Evolutionary conservation across 2,329 filamentous ascomycete species (phyloP).

Genomic region (Ceratocystis ficicola): DNA sequence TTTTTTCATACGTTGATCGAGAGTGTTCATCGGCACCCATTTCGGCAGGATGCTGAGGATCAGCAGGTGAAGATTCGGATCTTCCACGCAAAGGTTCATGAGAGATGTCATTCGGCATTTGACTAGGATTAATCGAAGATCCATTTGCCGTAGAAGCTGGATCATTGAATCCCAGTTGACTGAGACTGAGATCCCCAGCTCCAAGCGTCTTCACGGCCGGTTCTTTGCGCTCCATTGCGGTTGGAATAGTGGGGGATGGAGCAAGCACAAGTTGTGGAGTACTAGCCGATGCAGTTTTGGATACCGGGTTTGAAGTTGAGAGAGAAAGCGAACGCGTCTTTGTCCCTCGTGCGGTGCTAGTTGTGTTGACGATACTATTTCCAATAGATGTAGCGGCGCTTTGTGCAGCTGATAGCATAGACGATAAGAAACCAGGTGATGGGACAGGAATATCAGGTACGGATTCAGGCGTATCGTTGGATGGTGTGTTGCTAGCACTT

Average conservation of each 20-base stretch:
- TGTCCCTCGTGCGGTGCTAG: conserved; percentile 31
- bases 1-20: conserved; percentile 23
- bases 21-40: conserved; percentile 29
- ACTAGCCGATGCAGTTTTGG: conserved; percentile 11
- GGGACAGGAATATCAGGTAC: not conserved
- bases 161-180: conserved; percentile 69
- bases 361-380: conserved; percentile 59
- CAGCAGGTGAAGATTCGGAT: conserved; percentile 48
- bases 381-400: conserved; percentile 70
- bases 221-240: conserved; percentile 46
- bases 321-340: not conserved
- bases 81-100: conserved; percentile 31
- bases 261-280: conserved; percentile 15
- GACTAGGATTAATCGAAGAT: not conserved
- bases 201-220: conserved; percentile 81
- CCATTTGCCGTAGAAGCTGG: conserved; percentile 24
- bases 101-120: not conserved
- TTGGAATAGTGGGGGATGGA: conserved; percentile 6
- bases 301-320: conserved; percentile 22
- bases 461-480: conserved; percentile 2
- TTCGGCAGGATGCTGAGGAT: conserved; percentile 29
- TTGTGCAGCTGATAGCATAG: conserved; percentile 83
- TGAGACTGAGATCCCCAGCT: conserved; percentile 75
- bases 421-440: conserved; percentile 70
- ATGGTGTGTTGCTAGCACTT: conserved; percentile 24